phyloP scores from a whole-genome alignment of 2,329 filamentous ascomycete genomes.

The Aspergillus costaricaensis region DNA sequence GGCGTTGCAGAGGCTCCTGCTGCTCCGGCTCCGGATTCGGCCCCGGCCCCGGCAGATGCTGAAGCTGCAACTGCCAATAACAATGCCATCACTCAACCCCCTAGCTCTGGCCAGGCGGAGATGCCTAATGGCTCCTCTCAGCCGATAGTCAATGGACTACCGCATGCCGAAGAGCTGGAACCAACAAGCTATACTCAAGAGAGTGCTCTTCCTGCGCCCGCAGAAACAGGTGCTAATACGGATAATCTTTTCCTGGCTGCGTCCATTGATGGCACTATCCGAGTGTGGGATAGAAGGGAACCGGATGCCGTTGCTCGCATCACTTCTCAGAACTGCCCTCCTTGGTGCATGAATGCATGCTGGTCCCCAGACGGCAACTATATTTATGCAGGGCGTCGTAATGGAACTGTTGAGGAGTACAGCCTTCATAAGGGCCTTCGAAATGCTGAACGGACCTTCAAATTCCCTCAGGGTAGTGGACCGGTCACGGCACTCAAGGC shows the following conservation, averaged over 20 bases:
- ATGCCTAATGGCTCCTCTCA: constrained; percentile 30
- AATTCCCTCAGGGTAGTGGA: constrained; percentile 85
- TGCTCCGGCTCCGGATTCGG: constrained; percentile 1
- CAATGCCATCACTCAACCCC: constrained; percentile 15
- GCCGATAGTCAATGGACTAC: constrained; percentile 43
- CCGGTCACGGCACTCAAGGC: constrained; percentile 83
- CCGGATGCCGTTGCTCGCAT: constrained; percentile 78
- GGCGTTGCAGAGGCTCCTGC: constrained; percentile 15
- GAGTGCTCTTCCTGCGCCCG: constrained; percentile 26
- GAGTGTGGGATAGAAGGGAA: constrained; percentile 61
- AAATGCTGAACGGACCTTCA: constrained; percentile 75
- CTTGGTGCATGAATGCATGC: constrained; percentile 96
- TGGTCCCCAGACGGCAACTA: constrained; percentile 96
- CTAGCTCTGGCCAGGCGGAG: constrained; percentile 21
- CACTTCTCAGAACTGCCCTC: constrained; percentile 72
- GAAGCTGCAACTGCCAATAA: constrained; percentile 14
- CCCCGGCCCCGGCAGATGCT: constrained; percentile 6
- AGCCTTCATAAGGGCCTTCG: constrained; percentile 78
- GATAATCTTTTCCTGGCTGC: constrained; percentile 85
- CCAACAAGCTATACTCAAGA: constrained; percentile 28
- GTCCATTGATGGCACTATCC: constrained; percentile 52
- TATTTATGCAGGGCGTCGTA: constrained; percentile 88
- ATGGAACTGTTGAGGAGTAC: constrained; percentile 93
- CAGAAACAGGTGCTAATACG: constrained; percentile 53
- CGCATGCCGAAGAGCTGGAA: constrained; percentile 46